phyloP scores from a whole-genome alignment of 345 rosid species.

The Corymbia maculata region DNA sequence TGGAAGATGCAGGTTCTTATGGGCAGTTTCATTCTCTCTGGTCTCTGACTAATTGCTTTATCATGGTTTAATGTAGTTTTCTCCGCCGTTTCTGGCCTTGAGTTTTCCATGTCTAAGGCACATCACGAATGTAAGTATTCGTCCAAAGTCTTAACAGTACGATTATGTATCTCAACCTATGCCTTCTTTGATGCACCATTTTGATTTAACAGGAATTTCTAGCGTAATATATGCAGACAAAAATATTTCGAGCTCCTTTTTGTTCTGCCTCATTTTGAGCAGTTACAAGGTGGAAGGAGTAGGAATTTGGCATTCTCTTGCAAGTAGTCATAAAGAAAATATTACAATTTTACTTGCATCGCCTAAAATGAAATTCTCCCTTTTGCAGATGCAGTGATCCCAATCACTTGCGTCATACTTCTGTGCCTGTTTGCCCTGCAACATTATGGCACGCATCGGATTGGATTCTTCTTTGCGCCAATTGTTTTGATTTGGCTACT shows the following conservation, averaged over 20 bases:
- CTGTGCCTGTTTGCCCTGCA: slow-evolving; percentile 11
- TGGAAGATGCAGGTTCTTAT: neutral
- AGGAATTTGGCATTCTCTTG: neutral
- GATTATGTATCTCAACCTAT: neutral
- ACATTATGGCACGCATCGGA: slow-evolving; percentile 9
- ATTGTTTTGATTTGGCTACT: slow-evolving; percentile 7
- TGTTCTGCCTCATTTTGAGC: neutral
- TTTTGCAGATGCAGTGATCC: slow-evolving; percentile 7
- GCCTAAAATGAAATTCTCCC: neutral
- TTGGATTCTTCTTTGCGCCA: slow-evolving; percentile 13
- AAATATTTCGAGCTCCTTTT: neutral
- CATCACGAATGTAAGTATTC: slow-evolving; percentile 75
- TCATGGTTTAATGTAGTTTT: slow-evolving; percentile 39
- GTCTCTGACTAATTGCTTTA: neutral
- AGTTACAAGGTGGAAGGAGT: neutral
- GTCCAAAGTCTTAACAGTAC: neutral
- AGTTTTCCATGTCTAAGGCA: slow-evolving; percentile 81
- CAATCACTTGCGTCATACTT: slow-evolving; percentile 6
- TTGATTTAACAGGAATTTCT: neutral
- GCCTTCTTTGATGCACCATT: neutral
- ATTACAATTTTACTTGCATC: neutral
- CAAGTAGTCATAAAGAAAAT: neutral
- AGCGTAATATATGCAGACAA: neutral
- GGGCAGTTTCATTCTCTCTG: neutral
- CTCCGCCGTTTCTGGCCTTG: slow-evolving; percentile 97